phyloP scores from a whole-genome alignment of 2,329 filamentous ascomycete genomes.

The Orbilia javanica region DNA sequence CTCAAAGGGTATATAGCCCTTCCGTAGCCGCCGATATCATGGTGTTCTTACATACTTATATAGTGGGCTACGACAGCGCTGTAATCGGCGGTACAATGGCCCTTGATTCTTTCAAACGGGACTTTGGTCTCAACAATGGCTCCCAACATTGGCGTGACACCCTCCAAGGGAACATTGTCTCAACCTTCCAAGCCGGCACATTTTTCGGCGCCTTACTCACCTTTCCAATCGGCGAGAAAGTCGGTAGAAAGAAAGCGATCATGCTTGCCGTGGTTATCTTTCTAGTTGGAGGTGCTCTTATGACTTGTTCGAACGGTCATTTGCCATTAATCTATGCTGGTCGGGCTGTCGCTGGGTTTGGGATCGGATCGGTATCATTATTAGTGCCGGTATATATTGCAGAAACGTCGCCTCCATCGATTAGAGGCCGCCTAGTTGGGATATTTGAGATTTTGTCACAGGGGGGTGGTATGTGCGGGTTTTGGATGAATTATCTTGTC shows the following conservation, averaged over 20 bases:
- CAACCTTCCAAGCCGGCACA: conserved; percentile 65
- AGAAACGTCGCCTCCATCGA: conserved; percentile 73
- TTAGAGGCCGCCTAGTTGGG: conserved; percentile 75
- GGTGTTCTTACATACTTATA: conserved; percentile 59
- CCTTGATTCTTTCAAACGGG: conserved; percentile 75
- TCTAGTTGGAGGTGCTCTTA: conserved; percentile 65
- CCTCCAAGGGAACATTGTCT: conserved; percentile 67
- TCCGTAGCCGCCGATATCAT: not conserved
- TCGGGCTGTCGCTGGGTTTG: conserved; percentile 74
- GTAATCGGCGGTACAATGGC: conserved; percentile 84
- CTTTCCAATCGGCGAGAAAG: conserved; percentile 68
- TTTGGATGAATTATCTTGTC: conserved; percentile 72
- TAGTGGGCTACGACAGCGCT: conserved; percentile 71
- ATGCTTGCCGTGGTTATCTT: conserved; percentile 67
- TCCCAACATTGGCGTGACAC: conserved; percentile 61
- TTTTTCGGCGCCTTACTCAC: conserved; percentile 66
- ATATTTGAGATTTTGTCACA: conserved; percentile 77
- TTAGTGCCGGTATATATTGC: conserved; percentile 75
- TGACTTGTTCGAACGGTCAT: conserved; percentile 62
- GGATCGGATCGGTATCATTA: conserved; percentile 74
- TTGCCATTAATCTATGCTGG: conserved; percentile 71
- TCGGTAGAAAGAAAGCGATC: conserved; percentile 69
- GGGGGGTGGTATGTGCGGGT: conserved; percentile 74
- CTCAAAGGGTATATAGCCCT: not conserved
- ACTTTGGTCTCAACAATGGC: conserved; percentile 72